Conservation (phyloP, 2,329 filamentous ascomycete genomes). For the Cordyceps militaris region DNA sequence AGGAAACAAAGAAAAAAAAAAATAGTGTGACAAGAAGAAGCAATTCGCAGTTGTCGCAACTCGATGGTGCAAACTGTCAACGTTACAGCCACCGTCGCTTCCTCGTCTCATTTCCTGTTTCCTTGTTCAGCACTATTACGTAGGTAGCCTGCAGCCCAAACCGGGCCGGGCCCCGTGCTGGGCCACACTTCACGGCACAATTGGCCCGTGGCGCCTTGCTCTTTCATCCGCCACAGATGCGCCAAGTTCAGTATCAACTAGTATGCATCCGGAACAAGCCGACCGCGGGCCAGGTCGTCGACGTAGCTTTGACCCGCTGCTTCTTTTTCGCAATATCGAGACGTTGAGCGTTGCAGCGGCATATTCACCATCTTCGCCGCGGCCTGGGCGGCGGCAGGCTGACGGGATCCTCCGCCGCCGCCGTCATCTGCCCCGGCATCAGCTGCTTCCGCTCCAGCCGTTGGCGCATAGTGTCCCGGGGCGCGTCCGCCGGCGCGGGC, state of each 20-base stretch:
- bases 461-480: slow-evolving; percentile 13
- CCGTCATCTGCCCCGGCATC: slow-evolving; percentile 7
- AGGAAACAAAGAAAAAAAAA: background rate
- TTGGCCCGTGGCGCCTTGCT: background rate
- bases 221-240: background rate
- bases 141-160: slow-evolving; percentile 8
- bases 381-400: background rate
- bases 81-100: background rate
- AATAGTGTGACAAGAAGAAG: background rate
- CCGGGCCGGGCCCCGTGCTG: background rate
- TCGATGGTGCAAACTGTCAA: background rate
- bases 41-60: background rate
- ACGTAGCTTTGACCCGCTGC: background rate
- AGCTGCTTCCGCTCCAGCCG: slow-evolving; percentile 17
- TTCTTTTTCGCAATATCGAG: too few species aligned
- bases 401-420: background rate
- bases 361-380: background rate
- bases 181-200: background rate
- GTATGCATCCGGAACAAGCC: background rate
- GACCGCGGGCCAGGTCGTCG: background rate
- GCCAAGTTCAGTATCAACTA: background rate
- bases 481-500: slow-evolving; percentile 12
- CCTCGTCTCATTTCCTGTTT: background rate
- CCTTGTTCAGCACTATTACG: background rate
- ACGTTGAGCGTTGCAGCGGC: background rate